Percentiles rank a stretch among this genome's conserved stretches.
Conservation (phyloP, 139 green algal genomes). For the Tetradesmus obliquus region DNA sequence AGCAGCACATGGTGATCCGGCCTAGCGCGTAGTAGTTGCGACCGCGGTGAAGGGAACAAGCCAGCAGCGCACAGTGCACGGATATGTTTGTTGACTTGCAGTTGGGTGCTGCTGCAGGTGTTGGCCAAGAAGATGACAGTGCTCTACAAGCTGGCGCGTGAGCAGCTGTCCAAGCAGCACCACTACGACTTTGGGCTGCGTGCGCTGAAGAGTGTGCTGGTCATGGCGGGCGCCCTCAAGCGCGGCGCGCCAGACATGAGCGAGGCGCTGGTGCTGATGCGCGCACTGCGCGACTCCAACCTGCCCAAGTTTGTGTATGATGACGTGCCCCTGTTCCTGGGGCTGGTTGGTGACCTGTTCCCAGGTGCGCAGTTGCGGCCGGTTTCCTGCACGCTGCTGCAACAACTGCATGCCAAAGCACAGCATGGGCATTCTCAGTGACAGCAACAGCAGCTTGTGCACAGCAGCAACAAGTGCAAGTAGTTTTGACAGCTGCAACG, state of each 20-base stretch:
- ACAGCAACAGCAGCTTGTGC: no score
- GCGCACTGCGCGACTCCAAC: conserved; percentile 89
- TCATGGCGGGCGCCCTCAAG: conserved; percentile 83
- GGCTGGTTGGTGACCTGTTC: conserved; percentile 71
- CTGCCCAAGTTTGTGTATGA: conserved; percentile 84
- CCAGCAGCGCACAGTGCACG: conserved; percentile 85
- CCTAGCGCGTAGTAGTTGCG: no score
- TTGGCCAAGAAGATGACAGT: conserved; percentile 88
- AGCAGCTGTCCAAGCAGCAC: conserved; percentile 87
- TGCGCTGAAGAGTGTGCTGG: conserved; percentile 88
- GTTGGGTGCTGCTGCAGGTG: conserved; percentile 55
- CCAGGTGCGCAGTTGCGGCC: conserved; percentile 47
- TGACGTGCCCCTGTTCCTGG: conserved; percentile 90
- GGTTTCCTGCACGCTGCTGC: no score
- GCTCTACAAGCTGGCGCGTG: conserved; percentile 86
- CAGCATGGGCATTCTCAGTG: no score
- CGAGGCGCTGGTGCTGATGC: conserved; percentile 82
- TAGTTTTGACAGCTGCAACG: no score
- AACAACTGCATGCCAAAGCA: not conserved
- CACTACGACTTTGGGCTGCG: conserved; percentile 91
- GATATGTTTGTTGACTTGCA: not conserved
- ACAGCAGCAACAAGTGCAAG: no score
- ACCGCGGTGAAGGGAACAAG: conserved; percentile 59
- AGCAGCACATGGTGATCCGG: not conserved
- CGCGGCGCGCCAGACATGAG: conserved; percentile 64